These are phyloP conservation scores for Panus rudis DNA, from an alignment of 768 basidiomycete genomes.

Conservation along the genomic window DNA sequence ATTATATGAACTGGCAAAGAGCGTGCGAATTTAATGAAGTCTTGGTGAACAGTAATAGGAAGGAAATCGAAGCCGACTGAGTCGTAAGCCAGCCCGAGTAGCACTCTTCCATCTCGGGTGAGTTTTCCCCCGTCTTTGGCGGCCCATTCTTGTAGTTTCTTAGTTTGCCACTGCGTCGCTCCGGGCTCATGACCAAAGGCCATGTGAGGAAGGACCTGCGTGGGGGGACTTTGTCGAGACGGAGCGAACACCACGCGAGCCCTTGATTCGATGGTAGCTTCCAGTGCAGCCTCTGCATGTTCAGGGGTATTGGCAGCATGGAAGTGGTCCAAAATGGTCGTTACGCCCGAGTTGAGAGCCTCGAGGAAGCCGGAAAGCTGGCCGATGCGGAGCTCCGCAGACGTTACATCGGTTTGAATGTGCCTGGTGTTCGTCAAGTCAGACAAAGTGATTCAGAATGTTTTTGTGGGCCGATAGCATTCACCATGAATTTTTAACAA, in stretches of 20 bases:
- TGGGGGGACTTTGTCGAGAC: conserved; percentile 19
- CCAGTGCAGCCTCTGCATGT: conserved; percentile 18
- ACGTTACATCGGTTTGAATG: conserved; percentile 17
- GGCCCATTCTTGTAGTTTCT: conserved; percentile 17
- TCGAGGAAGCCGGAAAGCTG: conserved; percentile 26
- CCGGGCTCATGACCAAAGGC: conserved; percentile 18
- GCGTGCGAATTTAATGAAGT: conserved; percentile 16
- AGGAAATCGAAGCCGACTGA: neutral
- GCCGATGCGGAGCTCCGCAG: conserved; percentile 22
- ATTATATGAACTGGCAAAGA: conserved; percentile 14
- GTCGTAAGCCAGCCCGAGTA: conserved; percentile 20
- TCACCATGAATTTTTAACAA: conserved; percentile 20
- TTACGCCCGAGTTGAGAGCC: conserved; percentile 24
- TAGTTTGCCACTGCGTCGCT: conserved; percentile 17
- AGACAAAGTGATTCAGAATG: neutral
- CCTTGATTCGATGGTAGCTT: conserved; percentile 21
- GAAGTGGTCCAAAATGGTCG: conserved; percentile 27
- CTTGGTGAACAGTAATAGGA: conserved; percentile 12
- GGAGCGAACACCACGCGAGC: conserved; percentile 22
- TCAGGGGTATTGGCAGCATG: conserved; percentile 19
- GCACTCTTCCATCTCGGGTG: conserved; percentile 20
- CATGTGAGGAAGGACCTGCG: conserved; percentile 13
- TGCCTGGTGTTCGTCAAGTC: conserved; percentile 9
- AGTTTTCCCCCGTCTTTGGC: conserved; percentile 16
- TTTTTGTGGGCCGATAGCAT: neutral